Evolutionary conservation across 768 basidiomycete genomes (phyloP), one percentile per base, ranked within the genome.

Genomic region (Suillus alpinus): DNA sequence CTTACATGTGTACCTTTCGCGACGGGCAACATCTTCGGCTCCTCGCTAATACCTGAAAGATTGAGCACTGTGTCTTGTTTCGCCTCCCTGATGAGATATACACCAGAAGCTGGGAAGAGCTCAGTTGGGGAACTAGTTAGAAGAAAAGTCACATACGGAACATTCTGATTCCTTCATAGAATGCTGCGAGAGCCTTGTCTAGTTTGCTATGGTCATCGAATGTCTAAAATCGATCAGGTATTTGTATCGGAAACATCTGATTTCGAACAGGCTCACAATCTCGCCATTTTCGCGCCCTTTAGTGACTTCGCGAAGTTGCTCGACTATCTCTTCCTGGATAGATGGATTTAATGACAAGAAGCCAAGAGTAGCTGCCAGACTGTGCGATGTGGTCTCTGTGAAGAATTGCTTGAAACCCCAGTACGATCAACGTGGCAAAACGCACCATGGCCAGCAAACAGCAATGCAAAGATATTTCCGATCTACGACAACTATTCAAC

Each of bases 401-500:
- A 26, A 51, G 31, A 34, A 13, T 44, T 3, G 6, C 8, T 39
- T 16, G 6, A n/a, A 3, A 43, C 32, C 16, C 56, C 18, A 62
- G 41, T 10, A 37, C 36, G 37, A 36, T 44, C n/a, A 8, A 26
- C 32, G 14, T 31, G 9, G 36, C 47, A 36, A n/a, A 13, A 62
- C 73, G 40, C 61, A 79, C 84, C 85, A 67, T 86, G 83, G 13
- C 86, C 86, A 47, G 86, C 84, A 43, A 86, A 80, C 26, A 88
- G 70, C 66, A 83, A 73, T 12, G 78, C 64, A 62, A 78, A 85
- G 1, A 83, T 66, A 55, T 85, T 86, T 6, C 83, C 84, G 52
- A 83, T 81, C 83, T 83, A n/a, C 49, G n/a, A 51, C 44, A 37
- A 34, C 5, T 10, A 16, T 60, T 60, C 23, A 47, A 23, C 10